Evolutionary conservation across 352 stramenopile genomes (phyloP), one percentile per base, ranked within the genome.

Genomic region (Pythium phragmitis): DNA sequence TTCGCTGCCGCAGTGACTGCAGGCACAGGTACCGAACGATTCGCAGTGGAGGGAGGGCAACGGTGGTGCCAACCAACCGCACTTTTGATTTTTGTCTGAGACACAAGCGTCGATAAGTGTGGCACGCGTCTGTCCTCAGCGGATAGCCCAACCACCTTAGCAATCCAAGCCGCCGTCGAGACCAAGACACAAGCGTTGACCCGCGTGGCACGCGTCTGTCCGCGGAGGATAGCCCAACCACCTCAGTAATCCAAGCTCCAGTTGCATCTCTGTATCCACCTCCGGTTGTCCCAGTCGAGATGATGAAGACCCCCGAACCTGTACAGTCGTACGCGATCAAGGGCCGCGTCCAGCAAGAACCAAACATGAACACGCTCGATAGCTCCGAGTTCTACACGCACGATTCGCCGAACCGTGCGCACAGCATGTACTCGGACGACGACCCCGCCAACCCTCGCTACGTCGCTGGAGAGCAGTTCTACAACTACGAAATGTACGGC

Each of bases 401-500:
- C 57, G 58, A 63, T 13, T 66, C 57, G 12, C 64, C 64, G 47
- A 59, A 53, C 12, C 42, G 39, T 8, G 7, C 51, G 21, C 56
- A 66, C 14, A 66, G 57, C 37, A 45, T 70, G 21, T 66, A 66
- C 57, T 70, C 64, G 26, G 63, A 70, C 11, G 64, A 66, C 28
- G 64, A 63, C 46, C 55, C 37, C 26, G 45, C 48, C 23, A 65
- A 69, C 42, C 55, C 47, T 30, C 82, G 77, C 63, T 91, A 82
- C 61, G 80, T 90, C 46, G 77, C 79, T 0, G 81, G 83, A 8
- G 79, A 87, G 48, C 76, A 89, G 64, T 87, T 88, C 57, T 90
- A 88, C 70, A 87, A 90, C 64, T 79, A 86, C 57, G 75, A 87
- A 39, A 82, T 85, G 70, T 86, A 85, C 60, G 80, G 76, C 60